Conservation (phyloP, 768 basidiomycete genomes). For the Pisolithus orientalis region DNA sequence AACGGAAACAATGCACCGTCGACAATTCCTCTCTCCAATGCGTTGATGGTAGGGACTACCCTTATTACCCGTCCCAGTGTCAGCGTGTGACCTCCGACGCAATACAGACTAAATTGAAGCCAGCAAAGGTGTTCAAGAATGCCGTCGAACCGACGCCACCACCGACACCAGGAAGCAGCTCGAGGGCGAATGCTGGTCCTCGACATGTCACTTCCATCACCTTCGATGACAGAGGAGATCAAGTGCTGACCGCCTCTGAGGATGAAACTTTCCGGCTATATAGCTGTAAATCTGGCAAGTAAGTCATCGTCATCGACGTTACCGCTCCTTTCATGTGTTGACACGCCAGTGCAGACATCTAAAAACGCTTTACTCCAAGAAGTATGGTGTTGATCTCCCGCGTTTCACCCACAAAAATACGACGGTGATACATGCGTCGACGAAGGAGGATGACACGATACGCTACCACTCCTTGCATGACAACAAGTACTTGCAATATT, state of each 20-base stretch:
- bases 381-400: conserved; percentile 93
- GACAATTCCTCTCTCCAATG: conserved; percentile 40
- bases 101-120: conserved; percentile 67
- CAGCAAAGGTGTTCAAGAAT: conserved; percentile 81
- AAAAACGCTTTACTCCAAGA: conserved; percentile 85
- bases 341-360: conserved; percentile 45
- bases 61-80: not conserved
- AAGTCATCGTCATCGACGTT: conserved; percentile 41
- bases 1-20: conserved; percentile 25
- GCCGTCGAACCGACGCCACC: conserved; percentile 60
- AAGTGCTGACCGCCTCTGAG: conserved; percentile 79
- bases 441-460: conserved; percentile 92
- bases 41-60: conserved; percentile 41
- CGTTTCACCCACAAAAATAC: conserved; percentile 91
- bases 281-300: conserved; percentile 88
- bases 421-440: conserved; percentile 84
- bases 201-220: conserved; percentile 81
- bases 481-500: conserved; percentile 95
- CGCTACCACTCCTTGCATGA: conserved; percentile 94
- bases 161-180: conserved; percentile 36
- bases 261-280: conserved; percentile 92
- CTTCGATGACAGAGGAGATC: conserved; percentile 89
- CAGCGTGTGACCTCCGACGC: not conserved
- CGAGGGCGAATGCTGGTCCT: conserved; percentile 36
- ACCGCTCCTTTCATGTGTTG: conserved; percentile 18